Conservation (phyloP, 1,284 basidiomycete species). For the Trametes polyzona region DNA sequence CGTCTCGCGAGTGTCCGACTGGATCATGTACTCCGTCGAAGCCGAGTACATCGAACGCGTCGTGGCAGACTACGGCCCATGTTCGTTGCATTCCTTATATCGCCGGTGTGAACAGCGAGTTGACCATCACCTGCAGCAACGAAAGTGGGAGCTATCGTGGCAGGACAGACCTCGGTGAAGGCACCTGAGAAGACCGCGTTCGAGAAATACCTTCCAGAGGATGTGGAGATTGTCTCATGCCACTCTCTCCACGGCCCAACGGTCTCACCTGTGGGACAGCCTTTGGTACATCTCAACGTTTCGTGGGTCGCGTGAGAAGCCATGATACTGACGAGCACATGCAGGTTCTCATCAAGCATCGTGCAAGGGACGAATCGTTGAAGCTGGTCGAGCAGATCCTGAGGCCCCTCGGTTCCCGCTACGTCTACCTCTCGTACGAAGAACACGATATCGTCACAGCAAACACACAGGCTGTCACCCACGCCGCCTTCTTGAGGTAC, state of each 20-base stretch:
- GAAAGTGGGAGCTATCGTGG: conserved; percentile 90
- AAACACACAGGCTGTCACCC: conserved; percentile 97
- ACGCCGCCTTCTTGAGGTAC: conserved; percentile 95
- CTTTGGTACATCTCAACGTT: conserved; percentile 64
- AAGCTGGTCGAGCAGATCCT: conserved; percentile 85
- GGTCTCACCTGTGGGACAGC: conserved; percentile 91
- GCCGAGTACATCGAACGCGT: conserved; percentile 88
- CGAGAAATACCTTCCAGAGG: conserved; percentile 84
- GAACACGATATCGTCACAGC: conserved; percentile 97
- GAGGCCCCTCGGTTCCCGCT: conserved; percentile 81
- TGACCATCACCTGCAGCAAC: conserved; percentile 63
- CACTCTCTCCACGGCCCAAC: conserved; percentile 96
- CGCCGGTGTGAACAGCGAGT: not conserved
- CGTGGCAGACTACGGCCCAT: conserved; percentile 90
- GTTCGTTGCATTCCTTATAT: conserved; percentile 49
- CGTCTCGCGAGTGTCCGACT: conserved; percentile 37
- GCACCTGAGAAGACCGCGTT: conserved; percentile 93
- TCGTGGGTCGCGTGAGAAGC: not conserved
- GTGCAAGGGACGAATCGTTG: conserved; percentile 78
- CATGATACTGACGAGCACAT: not conserved
- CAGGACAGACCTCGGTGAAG: conserved; percentile 97
- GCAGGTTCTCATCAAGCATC: conserved; percentile 89
- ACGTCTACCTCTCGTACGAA: conserved; percentile 92
- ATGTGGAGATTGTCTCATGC: conserved; percentile 89
- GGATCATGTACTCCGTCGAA: conserved; percentile 73